Evolutionary conservation across 2,329 filamentous ascomycete species (phyloP).

Genomic region (Epicoccum sorghinum): DNA sequence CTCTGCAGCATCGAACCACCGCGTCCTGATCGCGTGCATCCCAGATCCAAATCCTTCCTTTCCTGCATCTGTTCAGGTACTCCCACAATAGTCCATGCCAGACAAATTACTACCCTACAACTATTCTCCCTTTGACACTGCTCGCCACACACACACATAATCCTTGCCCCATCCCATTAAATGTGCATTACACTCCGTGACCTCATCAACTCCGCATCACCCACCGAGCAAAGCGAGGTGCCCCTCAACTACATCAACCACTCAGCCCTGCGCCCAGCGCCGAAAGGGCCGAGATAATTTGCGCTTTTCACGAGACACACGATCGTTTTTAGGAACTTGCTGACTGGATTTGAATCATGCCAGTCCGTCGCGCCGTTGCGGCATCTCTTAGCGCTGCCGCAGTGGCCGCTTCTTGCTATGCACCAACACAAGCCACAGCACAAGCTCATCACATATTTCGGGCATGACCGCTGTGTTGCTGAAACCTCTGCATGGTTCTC

Average conservation of each 20-base stretch:
- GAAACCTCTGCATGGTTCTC: neutral
- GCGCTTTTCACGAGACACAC: too few relatives aligned
- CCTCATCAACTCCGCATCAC: conserved; percentile 3
- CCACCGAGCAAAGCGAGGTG: neutral
- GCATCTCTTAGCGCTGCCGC: conserved; percentile 33
- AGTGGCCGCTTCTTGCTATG: conserved; percentile 16
- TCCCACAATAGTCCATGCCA: too few relatives aligned
- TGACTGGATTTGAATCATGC: too few relatives aligned
- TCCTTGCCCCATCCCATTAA: too few relatives aligned
- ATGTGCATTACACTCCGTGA: conserved; percentile 2
- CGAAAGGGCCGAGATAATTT: too few relatives aligned
- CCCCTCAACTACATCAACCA: too few relatives aligned
- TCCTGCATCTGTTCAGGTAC: too few relatives aligned
- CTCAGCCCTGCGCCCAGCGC: conserved; percentile 21
- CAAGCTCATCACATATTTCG: conserved; percentile 6
- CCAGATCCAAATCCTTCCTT: conserved; percentile 11
- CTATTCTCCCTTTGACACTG: too few relatives aligned
- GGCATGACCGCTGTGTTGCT: neutral
- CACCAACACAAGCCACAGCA: neutral
- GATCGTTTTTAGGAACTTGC: too few relatives aligned
- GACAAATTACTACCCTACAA: too few relatives aligned
- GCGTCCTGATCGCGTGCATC: conserved; percentile 20
- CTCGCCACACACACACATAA: too few relatives aligned
- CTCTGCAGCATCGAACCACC: conserved; percentile 28
- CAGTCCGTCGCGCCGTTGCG: too few relatives aligned